These are phyloP conservation scores for Yamadazyma songkhlaensis DNA, from an alignment of 1,139 yeast species.

Conservation along the genomic window DNA sequence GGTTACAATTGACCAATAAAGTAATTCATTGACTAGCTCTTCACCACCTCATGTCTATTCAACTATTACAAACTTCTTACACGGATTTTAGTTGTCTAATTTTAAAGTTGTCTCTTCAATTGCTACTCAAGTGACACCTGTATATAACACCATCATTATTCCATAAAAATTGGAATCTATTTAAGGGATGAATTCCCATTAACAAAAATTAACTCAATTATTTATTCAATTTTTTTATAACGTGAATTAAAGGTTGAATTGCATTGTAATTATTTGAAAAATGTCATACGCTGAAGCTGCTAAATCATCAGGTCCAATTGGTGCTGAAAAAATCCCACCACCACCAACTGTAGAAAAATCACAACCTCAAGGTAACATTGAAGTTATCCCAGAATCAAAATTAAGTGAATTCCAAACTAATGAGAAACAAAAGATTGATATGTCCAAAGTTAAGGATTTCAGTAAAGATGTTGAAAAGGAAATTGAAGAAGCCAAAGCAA, in stretches of 20 bases:
- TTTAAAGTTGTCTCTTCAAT: background rate
- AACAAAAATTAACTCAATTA: background rate
- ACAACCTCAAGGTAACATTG: slow-evolving; percentile 27
- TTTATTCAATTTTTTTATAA: background rate
- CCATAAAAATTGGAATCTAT: slow-evolving; percentile 1
- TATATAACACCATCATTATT: slow-evolving; percentile 1
- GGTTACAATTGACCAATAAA: too few species aligned
- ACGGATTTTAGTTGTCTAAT: too few species aligned
- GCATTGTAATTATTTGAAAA: background rate
- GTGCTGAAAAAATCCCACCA: slow-evolving; percentile 19
- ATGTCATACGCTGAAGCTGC: slow-evolving; percentile 42
- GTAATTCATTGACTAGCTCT: too few species aligned
- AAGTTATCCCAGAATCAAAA: slow-evolving; percentile 26
- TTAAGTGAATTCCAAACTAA: slow-evolving; percentile 28
- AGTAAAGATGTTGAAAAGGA: slow-evolving; percentile 18
- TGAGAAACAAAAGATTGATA: slow-evolving; percentile 16
- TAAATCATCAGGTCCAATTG: slow-evolving; percentile 34
- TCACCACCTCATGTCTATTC: too few species aligned
- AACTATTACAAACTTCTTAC: too few species aligned
- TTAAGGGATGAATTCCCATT: slow-evolving; percentile 4
- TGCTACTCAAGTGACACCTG: slow-evolving; percentile 4
- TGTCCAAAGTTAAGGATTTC: slow-evolving; percentile 13
- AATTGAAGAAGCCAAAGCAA: slow-evolving; percentile 16
- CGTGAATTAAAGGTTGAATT: background rate
- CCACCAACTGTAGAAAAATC: slow-evolving; percentile 10